These are phyloP conservation scores for Diplocarpon rosae DNA, from an alignment of 2,329 filamentous ascomycete species.

Conservation along the genomic window DNA sequence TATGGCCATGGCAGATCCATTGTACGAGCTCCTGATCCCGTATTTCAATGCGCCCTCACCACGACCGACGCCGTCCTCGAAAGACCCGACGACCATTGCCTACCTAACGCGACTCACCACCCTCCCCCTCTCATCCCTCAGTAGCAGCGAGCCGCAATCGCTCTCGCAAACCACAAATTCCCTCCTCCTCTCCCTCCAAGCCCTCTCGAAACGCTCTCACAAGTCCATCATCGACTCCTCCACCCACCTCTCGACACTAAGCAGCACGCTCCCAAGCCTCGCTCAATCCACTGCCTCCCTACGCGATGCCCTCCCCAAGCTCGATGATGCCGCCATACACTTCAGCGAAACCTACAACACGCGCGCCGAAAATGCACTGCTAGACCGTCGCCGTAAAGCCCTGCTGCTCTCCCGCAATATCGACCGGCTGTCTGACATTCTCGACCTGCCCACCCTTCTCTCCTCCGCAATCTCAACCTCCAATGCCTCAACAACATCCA, in stretches of 20 bases:
- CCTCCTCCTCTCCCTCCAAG: constrained; percentile 71
- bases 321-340: constrained; percentile 66
- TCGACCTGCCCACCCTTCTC: constrained; percentile 79
- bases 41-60: constrained; percentile 40
- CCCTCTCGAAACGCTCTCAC: constrained; percentile 81
- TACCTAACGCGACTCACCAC: constrained; percentile 74
- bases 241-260: constrained; percentile 63
- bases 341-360: constrained; percentile 82
- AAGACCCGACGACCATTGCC: constrained; percentile 44
- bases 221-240: constrained; percentile 74
- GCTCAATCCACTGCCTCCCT: constrained; percentile 55
- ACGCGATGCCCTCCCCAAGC: constrained; percentile 59
- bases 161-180: constrained; percentile 76
- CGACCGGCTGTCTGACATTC: constrained; percentile 78
- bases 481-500: constrained; percentile 33
- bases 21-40: constrained; percentile 62
- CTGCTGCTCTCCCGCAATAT: constrained; percentile 77
- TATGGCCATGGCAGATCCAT: constrained; percentile 51
- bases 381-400: constrained; percentile 66
- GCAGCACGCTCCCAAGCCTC: constrained; percentile 59
- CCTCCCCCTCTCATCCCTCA: constrained; percentile 62
- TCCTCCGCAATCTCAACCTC: constrained; percentile 60
- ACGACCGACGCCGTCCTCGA: constrained; percentile 30
- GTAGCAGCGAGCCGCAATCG: constrained; percentile 63
- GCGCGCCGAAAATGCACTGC: constrained; percentile 52